These are phyloP conservation scores for Teunomyces pallodes DNA, from an alignment of 805 yeast genomes.

Conservation along the genomic window DNA sequence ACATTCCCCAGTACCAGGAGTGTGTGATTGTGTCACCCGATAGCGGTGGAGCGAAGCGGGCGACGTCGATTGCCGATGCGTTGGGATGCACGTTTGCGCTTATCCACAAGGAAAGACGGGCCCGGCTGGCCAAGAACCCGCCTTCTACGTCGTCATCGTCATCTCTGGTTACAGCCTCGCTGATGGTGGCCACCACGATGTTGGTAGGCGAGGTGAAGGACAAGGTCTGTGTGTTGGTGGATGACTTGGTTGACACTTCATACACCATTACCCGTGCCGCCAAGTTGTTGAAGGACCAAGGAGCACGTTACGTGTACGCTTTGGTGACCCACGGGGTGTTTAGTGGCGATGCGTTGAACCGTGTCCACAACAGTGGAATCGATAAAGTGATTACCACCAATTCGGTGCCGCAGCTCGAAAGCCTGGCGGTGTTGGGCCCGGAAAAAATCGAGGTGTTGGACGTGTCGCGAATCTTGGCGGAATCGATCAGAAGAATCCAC, in stretches of 20 bases:
- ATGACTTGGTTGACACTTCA: conserved; percentile 92
- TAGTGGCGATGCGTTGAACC: conserved; percentile 82
- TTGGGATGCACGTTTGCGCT: conserved; percentile 87
- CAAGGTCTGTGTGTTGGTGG: conserved; percentile 84
- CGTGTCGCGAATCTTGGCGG: conserved; percentile 85
- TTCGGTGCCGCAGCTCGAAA: conserved; percentile 79
- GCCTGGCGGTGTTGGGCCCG: conserved; percentile 49
- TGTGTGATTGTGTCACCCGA: conserved; percentile 96
- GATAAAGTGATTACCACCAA: conserved; percentile 88
- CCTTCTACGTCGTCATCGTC: conserved; percentile 23
- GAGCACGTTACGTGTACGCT: conserved; percentile 83
- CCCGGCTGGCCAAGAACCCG: conserved; percentile 35
- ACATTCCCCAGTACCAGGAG: conserved; percentile 75
- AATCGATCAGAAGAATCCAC: conserved; percentile 92
- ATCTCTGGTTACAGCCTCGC: conserved; percentile 10
- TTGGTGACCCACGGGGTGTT: conserved; percentile 90
- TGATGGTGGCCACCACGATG: conserved; percentile 78
- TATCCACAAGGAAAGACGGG: conserved; percentile 89
- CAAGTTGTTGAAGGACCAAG: conserved; percentile 84
- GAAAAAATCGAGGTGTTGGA: conserved; percentile 73
- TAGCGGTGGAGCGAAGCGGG: conserved; percentile 98
- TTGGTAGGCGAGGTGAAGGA: conserved; percentile 92
- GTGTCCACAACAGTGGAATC: conserved; percentile 64
- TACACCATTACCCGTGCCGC: conserved; percentile 92
- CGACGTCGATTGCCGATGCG: conserved; percentile 90